Percentiles rank a stretch among this genome's conserved stretches.
phyloP scores from a whole-genome alignment of 164 flowering plant genomes.

The Umbilicus rupestris region DNA sequence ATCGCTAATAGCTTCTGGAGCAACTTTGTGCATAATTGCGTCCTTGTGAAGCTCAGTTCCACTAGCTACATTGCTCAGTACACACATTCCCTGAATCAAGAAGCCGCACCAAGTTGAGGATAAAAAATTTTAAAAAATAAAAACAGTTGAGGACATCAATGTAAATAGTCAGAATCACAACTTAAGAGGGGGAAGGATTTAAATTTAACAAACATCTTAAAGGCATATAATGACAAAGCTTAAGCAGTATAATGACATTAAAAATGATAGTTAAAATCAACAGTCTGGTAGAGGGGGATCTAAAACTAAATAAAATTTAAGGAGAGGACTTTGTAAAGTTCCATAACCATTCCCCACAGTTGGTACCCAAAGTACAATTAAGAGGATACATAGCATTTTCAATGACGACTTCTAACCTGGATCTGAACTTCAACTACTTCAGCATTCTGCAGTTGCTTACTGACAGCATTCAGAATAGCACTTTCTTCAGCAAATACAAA shows the following conservation, averaged over 20 bases:
- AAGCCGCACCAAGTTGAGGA: not conserved
- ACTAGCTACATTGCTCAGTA: conserved; percentile 68
- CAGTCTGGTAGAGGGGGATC: not conserved
- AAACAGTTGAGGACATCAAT: not conserved
- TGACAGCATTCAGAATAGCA: conserved; percentile 57
- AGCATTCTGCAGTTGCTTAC: conserved; percentile 48
- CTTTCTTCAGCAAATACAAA: conserved; percentile 55
- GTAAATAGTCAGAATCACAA: not conserved
- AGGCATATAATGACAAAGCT: not conserved
- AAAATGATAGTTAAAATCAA: not conserved
- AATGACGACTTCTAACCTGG: conserved; percentile 44
- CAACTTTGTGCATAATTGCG: conserved; percentile 62
- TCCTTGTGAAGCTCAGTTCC: conserved; percentile 82
- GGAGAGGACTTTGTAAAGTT: not conserved
- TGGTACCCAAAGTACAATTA: not conserved
- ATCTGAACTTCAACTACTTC: conserved; percentile 51
- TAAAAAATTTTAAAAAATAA: not conserved
- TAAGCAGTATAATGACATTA: not conserved
- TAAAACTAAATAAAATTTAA: not conserved
- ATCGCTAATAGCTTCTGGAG: conserved; percentile 24
- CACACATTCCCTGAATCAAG: conserved; percentile 65
- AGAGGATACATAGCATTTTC: not conserved
- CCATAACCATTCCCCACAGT: not conserved
- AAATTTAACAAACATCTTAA: not conserved
- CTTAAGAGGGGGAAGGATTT: not conserved